These are phyloP conservation scores for Sequoia sempervirens DNA, from an alignment of 75 land plant species.

Conservation along the genomic window DNA sequence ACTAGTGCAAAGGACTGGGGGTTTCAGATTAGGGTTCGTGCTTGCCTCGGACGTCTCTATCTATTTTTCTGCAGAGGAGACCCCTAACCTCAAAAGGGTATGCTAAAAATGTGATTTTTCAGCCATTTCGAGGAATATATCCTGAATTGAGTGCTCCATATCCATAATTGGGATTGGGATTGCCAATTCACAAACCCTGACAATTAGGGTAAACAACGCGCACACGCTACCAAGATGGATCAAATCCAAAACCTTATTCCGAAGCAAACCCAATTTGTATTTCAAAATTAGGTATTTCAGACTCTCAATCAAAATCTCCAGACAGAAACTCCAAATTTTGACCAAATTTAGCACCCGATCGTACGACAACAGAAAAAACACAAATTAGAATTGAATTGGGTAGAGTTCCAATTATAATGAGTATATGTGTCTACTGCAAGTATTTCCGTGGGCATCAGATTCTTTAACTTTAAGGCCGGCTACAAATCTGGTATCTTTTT, in stretches of 20 bases:
- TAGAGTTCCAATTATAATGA: not conserved
- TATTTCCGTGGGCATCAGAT: not conserved
- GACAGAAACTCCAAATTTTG: not conserved
- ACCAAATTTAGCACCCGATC: not conserved
- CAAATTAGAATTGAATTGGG: not conserved
- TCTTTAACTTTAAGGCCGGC: not conserved
- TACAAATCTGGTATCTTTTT: not conserved
- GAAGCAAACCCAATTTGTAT: not conserved
- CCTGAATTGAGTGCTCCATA: not conserved
- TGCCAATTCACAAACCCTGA: not conserved
- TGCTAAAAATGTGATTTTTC: not conserved
- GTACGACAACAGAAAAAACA: not conserved
- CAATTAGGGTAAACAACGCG: not conserved
- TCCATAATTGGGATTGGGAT: not conserved
- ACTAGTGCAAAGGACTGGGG: not conserved
- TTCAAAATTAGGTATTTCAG: not conserved
- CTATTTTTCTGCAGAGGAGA: not conserved
- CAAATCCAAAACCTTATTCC: not conserved
- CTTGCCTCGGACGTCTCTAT: not conserved
- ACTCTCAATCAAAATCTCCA: not conserved
- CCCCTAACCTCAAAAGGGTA: not conserved
- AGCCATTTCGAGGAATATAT: not conserved
- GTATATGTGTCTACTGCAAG: not conserved
- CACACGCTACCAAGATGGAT: not conserved
- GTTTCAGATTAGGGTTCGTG: not conserved